phyloP scores from a whole-genome alignment of 1,284 basidiomycete genomes.

The Ustilago cynodontis region DNA sequence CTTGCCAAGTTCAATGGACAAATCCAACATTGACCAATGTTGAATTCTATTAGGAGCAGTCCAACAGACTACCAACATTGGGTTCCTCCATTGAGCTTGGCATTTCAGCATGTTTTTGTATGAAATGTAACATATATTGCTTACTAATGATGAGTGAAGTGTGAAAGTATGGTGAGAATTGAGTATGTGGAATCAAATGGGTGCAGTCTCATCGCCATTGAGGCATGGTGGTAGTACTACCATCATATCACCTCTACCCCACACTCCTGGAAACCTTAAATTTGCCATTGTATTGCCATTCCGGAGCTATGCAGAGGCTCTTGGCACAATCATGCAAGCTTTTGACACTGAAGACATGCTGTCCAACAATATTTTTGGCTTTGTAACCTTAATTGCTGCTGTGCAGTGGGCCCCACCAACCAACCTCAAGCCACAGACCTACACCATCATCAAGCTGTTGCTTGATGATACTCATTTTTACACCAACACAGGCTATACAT shows the following conservation, averaged over 20 bases:
- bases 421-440: not conserved
- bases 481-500: not conserved
- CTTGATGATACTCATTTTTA: not conserved
- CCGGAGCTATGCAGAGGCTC: not conserved
- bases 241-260: slow-evolving; percentile 5
- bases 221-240: not conserved
- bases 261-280: not conserved
- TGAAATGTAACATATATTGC: not conserved
- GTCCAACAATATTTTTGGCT: not conserved
- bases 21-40: too few species aligned
- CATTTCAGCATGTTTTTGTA: not conserved
- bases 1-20: too few species aligned
- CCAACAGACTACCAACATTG: too few species aligned
- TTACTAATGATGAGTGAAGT: slow-evolving; percentile 1
- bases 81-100: too few species aligned
- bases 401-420: not conserved
- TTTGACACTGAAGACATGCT: not conserved
- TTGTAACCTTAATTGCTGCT: not conserved
- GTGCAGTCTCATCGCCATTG: not conserved
- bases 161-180: not conserved
- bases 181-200: too few species aligned
- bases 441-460: not conserved
- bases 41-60: too few species aligned
- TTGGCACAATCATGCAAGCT: slow-evolving; percentile 4
- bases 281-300: not conserved